Evolutionary conservation across 1,139 yeast species (phyloP).

Genomic region (Saccharomyces hybrid): DNA sequence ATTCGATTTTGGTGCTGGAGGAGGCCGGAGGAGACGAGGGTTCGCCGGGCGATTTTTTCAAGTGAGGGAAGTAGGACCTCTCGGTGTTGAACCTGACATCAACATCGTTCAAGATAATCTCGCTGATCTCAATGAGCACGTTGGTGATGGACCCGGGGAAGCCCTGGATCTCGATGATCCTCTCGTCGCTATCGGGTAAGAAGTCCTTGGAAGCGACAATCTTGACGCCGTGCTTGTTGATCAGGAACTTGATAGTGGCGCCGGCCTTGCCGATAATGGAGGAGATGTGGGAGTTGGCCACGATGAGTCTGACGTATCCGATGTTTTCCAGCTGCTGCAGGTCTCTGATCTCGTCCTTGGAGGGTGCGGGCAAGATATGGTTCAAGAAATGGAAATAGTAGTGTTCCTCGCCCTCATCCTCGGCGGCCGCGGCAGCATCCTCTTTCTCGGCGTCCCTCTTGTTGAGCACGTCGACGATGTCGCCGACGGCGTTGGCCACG

Average conservation of each 20-base stretch:
- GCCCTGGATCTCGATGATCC: conserved; percentile 86
- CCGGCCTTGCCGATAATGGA: conserved; percentile 86
- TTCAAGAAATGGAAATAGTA: conserved; percentile 29
- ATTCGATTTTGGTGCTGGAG: conserved; percentile 15
- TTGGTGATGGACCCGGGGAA: conserved; percentile 60
- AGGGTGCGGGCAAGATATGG: conserved; percentile 30
- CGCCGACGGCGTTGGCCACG: conserved; percentile 64
- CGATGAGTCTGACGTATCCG: conserved; percentile 52
- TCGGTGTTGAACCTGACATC: conserved; percentile 16
- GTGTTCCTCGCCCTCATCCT: conserved; percentile 12
- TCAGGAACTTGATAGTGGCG: conserved; percentile 70
- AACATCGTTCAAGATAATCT: conserved; percentile 22
- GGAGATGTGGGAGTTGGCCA: conserved; percentile 87
- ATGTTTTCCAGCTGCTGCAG: conserved; percentile 21
- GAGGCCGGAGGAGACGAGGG: background rate
- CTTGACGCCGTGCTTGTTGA: conserved; percentile 60
- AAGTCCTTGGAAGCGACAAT: conserved; percentile 86
- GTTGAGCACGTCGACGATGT: conserved; percentile 58
- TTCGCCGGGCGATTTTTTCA: background rate
- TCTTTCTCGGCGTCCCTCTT: conserved; percentile 11
- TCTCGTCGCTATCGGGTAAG: conserved; percentile 76
- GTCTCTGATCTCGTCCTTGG: conserved; percentile 21
- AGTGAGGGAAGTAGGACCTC: conserved; percentile 23
- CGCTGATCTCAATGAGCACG: conserved; percentile 45
- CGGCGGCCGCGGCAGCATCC: background rate